Evolutionary conservation across 768 basidiomycete species (phyloP), one percentile per base, ranked within the genome.

Genomic region (Sporobolomyces pararoseus): DNA sequence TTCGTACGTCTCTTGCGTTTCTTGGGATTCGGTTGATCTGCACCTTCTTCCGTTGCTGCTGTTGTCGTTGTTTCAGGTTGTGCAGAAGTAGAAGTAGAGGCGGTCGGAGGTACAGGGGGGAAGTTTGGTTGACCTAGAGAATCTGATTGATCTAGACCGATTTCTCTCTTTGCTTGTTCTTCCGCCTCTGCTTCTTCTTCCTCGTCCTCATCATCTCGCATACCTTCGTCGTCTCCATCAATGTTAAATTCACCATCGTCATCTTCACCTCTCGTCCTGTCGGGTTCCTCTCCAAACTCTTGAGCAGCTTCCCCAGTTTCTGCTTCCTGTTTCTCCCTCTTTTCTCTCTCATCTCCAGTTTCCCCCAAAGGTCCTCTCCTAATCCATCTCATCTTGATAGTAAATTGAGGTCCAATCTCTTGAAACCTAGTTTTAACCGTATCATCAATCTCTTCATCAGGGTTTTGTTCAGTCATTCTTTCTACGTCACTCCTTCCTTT

Each of bases 391-490:
- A 99, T 82, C 80, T 98, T 98, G 16, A 98, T 83, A 0, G 96
- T 98, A 78, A 99, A 96, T 37, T 95, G 86, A 10, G 96, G 96
- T 2, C 96, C 96, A 72, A 99, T 99, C 80, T 99, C 96, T 78
- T 99, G 96, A 35, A 99, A 80, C 10, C 89, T 86, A 13, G 95
- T 93, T 78, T 89, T 92, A 90, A 92, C 57, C 89, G 86, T 81
- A 94, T 98, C 47, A 91, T 92, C 79, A 93, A 95, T 76, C 90
- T 94, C 70, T 39, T 71, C 55, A 21, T 58, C 32, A 50, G 66
- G 54, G 12, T 53, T 60, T 10, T 39, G 7, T 25, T 73, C 71
- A 6, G 75, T 73, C 52, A 64, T 63, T 16, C 66, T 32, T 50
- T 63, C 66, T 19, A 70, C 51, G 52, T 65, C 59, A 27, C 50